Evolutionary conservation across 805 yeast species (phyloP), one percentile per base, ranked within the genome.

Genomic region (Crinitomyces ghanaensis): DNA sequence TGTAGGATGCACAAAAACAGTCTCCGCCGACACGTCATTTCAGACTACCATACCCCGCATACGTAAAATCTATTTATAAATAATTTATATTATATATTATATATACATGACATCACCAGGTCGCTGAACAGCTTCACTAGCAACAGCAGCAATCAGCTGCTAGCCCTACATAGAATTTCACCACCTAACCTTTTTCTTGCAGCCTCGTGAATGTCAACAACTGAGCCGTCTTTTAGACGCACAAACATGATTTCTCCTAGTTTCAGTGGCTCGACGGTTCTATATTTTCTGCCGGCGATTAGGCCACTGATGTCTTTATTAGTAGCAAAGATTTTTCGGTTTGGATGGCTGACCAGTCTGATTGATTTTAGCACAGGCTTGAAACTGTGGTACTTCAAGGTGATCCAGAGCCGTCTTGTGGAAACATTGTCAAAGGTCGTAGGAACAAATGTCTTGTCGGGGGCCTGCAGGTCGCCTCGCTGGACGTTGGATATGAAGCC

Each of bases 161-260:
- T 36, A 19, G 52, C 63, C 51, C 96, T 77, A 54, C 94, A 82
- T 42, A 91, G 64, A 12, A 83, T 74, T 62, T 82, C 78, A 29
- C 95, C 96, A 18, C 66, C 70, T 28, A 76, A 48, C 35, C 74
- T 70, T 51, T 70, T 75, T 40, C 72, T 69, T 16, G 88, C 79
- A 23, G 96, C 97, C 48, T 88, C 95, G 48, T 78, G 82, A 36
- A 86, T 62, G 45, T 84, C 94, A 40, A 81, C 61, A 25, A 86
- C 68, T 14, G 66, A 65, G 6, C 66, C 63, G 18, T 62, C 62
- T 15, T 61, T 59, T 1, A 71, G 60, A 43, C 67, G 65, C 20
- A 91, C 70, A 46, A 91, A 74, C 39, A 85, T 73, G 38, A 81
- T 68, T 56, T 91, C 98, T 24, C 95, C 95, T 0, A 95, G 93